phyloP scores from a whole-genome alignment of 2,329 filamentous ascomycete species.

The Fusarium fracticaudum region DNA sequence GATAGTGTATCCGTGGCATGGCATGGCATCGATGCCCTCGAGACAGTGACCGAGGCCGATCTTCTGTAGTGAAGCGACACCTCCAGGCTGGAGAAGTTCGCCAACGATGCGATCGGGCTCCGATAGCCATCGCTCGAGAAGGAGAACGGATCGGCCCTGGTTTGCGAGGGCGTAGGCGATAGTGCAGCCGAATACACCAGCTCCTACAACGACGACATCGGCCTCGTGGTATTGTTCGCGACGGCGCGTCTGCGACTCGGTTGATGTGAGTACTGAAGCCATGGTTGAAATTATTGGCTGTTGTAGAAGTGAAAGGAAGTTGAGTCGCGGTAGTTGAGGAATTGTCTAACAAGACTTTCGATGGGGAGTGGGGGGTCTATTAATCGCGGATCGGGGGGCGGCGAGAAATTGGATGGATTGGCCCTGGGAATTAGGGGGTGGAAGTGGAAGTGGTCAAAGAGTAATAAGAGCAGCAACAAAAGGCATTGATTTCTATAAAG shows the following conservation, averaged over 20 bases:
- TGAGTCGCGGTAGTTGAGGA: background rate
- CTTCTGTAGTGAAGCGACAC: constrained; percentile 80
- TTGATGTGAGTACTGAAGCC: constrained; percentile 45
- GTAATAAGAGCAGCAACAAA: background rate
- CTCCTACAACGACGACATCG: constrained; percentile 92
- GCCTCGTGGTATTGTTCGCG: constrained; percentile 68
- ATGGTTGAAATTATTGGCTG: constrained; percentile 42
- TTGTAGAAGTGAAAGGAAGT: background rate
- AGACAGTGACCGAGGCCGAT: constrained; percentile 84
- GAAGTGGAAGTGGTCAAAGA: background rate
- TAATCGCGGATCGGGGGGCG: constrained; percentile 30
- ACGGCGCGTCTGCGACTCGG: constrained; percentile 57
- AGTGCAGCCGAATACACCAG: constrained; percentile 89
- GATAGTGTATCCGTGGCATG: constrained; percentile 87
- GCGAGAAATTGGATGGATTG: constrained; percentile 37
- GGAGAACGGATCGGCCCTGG: constrained; percentile 88
- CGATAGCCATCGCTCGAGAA: constrained; percentile 89
- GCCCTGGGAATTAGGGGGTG: constrained; percentile 17
- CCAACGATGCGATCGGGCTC: constrained; percentile 97
- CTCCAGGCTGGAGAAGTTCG: constrained; percentile 93
- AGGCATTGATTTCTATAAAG: background rate
- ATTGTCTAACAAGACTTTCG: constrained; percentile 24
- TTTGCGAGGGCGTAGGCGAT: constrained; percentile 84
- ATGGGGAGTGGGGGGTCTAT: constrained; percentile 32
- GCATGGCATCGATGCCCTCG: constrained; percentile 87